Percentiles rank a stretch among this genome's conserved stretches.
phyloP scores from a whole-genome alignment of 2,329 filamentous ascomycete genomes.

The Stagonosporopsis rhizophila region DNA sequence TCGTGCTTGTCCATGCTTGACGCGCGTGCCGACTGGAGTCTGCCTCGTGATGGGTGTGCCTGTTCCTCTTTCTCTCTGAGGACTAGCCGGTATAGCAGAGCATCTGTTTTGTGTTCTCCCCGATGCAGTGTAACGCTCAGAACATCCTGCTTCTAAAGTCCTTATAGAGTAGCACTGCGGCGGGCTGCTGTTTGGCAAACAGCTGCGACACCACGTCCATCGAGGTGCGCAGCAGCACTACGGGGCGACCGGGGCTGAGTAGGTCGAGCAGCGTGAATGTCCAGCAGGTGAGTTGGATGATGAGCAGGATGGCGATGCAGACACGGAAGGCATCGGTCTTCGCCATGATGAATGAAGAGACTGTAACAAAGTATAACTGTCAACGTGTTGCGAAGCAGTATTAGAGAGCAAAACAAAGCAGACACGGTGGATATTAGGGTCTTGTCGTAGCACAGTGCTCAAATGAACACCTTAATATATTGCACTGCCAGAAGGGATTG shows the following conservation, averaged over 20 bases:
- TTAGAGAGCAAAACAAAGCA: conserved; percentile 1
- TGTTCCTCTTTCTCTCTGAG: too few relatives aligned
- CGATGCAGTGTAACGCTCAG: not conserved
- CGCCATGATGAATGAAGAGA: conserved; percentile 23
- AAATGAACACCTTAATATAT: conserved; percentile 14
- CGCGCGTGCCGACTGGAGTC: not conserved
- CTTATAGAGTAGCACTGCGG: conserved; percentile 26
- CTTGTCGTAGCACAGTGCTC: not conserved
- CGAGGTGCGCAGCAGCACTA: conserved; percentile 29
- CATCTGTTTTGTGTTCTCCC: not conserved
- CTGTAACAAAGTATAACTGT: not conserved
- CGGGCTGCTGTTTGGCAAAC: conserved; percentile 26
- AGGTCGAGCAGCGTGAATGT: conserved; percentile 41
- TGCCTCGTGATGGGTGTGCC: not conserved
- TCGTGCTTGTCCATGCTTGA: not conserved
- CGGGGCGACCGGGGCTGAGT: conserved; percentile 38
- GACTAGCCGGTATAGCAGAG: not conserved
- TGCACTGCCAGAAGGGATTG: conserved; percentile 2
- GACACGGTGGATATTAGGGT: conserved; percentile 13
- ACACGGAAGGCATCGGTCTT: conserved; percentile 39
- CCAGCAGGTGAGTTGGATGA: conserved; percentile 43
- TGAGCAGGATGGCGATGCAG: conserved; percentile 40
- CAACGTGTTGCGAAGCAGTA: not conserved
- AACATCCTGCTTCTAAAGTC: conserved; percentile 26
- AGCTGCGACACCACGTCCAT: conserved; percentile 26